phyloP scores from a whole-genome alignment of 2,329 filamentous ascomycete species.

The Aspergillus oerlinghausenensis region DNA sequence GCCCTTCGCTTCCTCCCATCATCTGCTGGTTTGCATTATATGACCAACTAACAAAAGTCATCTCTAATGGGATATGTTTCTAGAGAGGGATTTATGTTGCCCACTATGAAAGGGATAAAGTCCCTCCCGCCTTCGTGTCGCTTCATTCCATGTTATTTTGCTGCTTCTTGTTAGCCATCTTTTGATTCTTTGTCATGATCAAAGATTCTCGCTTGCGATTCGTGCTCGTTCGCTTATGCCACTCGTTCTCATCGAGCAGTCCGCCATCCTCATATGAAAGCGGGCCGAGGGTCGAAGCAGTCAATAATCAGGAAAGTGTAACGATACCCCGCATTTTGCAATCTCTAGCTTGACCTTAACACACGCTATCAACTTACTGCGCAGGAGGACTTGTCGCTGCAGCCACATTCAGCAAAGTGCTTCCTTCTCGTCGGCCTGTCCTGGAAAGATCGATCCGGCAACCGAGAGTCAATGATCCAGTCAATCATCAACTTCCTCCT shows the following conservation, averaged over 20 bases:
- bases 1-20: too few species aligned
- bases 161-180: too few species aligned
- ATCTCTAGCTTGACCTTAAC: background rate
- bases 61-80: background rate
- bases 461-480: background rate
- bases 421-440: background rate
- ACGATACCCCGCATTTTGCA: background rate
- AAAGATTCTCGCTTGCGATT: too few species aligned
- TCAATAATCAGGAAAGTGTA: background rate
- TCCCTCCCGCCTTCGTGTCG: too few species aligned
- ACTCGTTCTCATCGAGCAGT: background rate
- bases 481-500: background rate
- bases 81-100: too few species aligned
- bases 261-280: background rate
- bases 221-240: background rate
- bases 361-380: background rate
- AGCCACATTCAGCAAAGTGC: background rate
- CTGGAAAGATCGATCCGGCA: background rate
- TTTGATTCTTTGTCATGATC: too few species aligned
- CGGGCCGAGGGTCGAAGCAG: background rate
- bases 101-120: too few species aligned
- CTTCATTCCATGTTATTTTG: too few species aligned
- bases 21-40: too few species aligned
- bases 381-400: background rate
- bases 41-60: background rate